Evolutionary conservation across 371 early-diverging fungal species (phyloP).

Genomic region (Funneliformis caledonium): DNA sequence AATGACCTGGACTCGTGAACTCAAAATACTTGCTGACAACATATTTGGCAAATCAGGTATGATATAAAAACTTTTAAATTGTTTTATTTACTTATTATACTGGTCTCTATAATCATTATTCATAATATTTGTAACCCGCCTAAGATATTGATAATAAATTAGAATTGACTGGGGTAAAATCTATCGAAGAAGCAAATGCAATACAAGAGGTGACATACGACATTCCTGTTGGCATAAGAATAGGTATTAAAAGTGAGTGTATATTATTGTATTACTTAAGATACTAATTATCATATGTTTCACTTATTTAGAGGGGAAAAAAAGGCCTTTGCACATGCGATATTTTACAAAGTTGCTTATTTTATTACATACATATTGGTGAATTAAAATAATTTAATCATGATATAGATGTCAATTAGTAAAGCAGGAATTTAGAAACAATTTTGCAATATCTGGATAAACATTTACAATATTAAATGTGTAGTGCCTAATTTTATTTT

Average conservation of each 20-base stretch:
- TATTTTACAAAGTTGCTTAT: neutral
- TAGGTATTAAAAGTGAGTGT: neutral
- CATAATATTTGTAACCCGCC: too few species aligned
- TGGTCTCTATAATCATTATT: too few species aligned
- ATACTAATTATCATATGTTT: neutral
- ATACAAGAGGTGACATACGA: neutral
- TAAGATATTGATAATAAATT: too few species aligned
- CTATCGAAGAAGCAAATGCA: too few species aligned
- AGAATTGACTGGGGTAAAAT: too few species aligned
- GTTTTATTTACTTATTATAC: too few species aligned
- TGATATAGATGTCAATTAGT: too few species aligned
- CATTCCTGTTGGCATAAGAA: neutral
- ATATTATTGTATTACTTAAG: neutral
- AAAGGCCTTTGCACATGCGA: neutral
- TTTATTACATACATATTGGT: neutral
- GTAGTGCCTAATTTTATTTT: too few species aligned
- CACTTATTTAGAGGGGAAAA: neutral
- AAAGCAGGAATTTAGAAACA: too few species aligned
- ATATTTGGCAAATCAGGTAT: constrained; percentile 1
- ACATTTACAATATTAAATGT: too few species aligned
- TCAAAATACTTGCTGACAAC: constrained; percentile 13
- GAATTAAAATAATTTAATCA: too few species aligned
- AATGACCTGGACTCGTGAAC: constrained; percentile 13
- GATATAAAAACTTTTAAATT: neutral
- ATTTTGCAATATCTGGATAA: too few species aligned